Percentiles rank a stretch among this genome's conserved stretches.
Evolutionary conservation across 495 filamentous ascomycete genomes (phyloP).

Genomic region (Cryomyces antarcticus): DNA sequence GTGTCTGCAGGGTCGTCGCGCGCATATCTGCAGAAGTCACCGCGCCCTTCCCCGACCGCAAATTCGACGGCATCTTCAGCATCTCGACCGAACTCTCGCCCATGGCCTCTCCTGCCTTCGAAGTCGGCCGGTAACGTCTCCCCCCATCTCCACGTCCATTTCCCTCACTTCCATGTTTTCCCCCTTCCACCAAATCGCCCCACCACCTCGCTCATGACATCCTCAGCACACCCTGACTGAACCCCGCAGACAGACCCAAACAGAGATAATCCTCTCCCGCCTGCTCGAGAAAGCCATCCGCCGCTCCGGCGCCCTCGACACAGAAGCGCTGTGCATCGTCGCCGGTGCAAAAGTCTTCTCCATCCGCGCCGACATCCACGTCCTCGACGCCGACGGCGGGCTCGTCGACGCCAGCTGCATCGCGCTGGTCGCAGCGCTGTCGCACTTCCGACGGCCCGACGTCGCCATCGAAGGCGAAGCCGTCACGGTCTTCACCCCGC

Average conservation of each 20-base stretch:
- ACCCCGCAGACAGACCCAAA: conserved; percentile 8
- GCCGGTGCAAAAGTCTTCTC: conserved; percentile 80
- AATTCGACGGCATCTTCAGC: conserved; percentile 84
- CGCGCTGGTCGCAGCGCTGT: conserved; percentile 65
- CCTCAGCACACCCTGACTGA: conserved; percentile 6
- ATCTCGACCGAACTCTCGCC: conserved; percentile 77
- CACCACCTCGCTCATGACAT: neutral
- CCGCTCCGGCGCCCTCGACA: conserved; percentile 75
- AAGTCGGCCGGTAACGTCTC: conserved; percentile 45
- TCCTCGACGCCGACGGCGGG: conserved; percentile 74
- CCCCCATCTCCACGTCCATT: neutral
- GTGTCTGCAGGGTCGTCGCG: conserved; percentile 44
- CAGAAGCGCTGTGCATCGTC: conserved; percentile 83
- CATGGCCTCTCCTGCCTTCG: conserved; percentile 84
- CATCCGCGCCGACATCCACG: conserved; percentile 73
- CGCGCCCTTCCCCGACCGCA: conserved; percentile 65
- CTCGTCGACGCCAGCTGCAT: conserved; percentile 72
- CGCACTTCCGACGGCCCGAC: conserved; percentile 79
- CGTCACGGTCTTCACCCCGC: conserved; percentile 57
- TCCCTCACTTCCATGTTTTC: neutral
- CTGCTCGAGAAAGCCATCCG: conserved; percentile 85
- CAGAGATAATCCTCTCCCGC: conserved; percentile 63
- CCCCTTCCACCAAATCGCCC: neutral
- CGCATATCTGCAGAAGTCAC: conserved; percentile 77
- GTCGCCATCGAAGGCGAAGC: conserved; percentile 62